These are phyloP conservation scores for Testicularia cyperi DNA, from an alignment of 1,284 basidiomycete species.

Conservation along the genomic window DNA sequence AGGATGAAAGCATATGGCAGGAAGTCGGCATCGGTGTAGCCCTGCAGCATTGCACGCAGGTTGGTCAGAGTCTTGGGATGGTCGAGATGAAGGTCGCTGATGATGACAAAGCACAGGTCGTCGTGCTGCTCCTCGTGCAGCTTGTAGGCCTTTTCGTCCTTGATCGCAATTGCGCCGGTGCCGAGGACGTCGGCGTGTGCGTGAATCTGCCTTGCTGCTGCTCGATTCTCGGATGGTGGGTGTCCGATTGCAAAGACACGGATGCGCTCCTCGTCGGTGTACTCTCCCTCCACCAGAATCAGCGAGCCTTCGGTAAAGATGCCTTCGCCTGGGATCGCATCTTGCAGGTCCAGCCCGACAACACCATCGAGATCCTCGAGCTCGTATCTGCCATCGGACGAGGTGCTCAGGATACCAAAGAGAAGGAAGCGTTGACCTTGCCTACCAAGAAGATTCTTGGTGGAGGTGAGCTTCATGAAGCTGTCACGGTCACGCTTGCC, in stretches of 20 bases:
- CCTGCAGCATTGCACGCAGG: slow-evolving; percentile 81
- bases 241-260: slow-evolving; percentile 92
- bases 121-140: slow-evolving; percentile 56
- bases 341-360: slow-evolving; percentile 84
- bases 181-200: slow-evolving; percentile 70
- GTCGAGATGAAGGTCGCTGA: slow-evolving; percentile 95
- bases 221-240: slow-evolving; percentile 68
- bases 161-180: slow-evolving; percentile 80
- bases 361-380: slow-evolving; percentile 91
- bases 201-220: slow-evolving; percentile 31
- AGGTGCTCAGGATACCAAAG: slow-evolving; percentile 86
- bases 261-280: slow-evolving; percentile 85
- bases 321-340: slow-evolving; percentile 83
- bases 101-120: slow-evolving; percentile 77
- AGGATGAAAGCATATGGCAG: slow-evolving; percentile 79
- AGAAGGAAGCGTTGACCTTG: slow-evolving; percentile 87
- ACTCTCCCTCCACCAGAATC: slow-evolving; percentile 92
- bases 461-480: slow-evolving; percentile 74
- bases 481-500: slow-evolving; percentile 10
- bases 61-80: slow-evolving; percentile 78
- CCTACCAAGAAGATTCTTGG: slow-evolving; percentile 90
- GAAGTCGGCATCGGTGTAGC: slow-evolving; percentile 82
- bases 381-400: slow-evolving; percentile 84
- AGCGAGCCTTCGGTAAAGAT: slow-evolving; percentile 95
- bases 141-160: slow-evolving; percentile 76